A percentile compares a stretch with the other conserved stretches of the same genome.
Evolutionary conservation across 495 filamentous ascomycete species (phyloP).

Genomic region (Amniculicola lignicola): DNA sequence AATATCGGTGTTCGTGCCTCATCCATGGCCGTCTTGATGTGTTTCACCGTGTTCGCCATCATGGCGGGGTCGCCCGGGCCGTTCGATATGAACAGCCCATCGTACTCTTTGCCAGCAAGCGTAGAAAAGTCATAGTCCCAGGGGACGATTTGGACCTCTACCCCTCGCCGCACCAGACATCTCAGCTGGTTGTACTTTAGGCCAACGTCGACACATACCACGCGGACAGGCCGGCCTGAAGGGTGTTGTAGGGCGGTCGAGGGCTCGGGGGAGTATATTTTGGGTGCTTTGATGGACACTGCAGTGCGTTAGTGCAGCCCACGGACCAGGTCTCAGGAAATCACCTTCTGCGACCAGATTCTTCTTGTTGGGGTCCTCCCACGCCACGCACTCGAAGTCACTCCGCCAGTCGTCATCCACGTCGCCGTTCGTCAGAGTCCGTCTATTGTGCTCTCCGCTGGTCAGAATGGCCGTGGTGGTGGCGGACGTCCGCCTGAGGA

Average conservation of each 20-base stretch:
- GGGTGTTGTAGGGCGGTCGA: conserved; percentile 72
- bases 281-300: conserved; percentile 85
- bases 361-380: conserved; percentile 86
- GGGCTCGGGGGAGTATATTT: conserved; percentile 70
- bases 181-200: conserved; percentile 96
- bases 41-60: conserved; percentile 68
- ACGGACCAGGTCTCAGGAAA: conserved; percentile 17
- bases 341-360: conserved; percentile 94
- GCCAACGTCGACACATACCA: conserved; percentile 92
- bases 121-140: conserved; percentile 89
- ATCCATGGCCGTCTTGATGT: conserved; percentile 67
- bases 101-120: conserved; percentile 74
- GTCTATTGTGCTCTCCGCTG: conserved; percentile 29
- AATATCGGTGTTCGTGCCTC: conserved; percentile 83
- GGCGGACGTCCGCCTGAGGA: conserved; percentile 65
- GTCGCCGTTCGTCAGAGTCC: conserved; percentile 32
- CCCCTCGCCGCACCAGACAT: conserved; percentile 84
- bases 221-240: conserved; percentile 76
- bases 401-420: conserved; percentile 56
- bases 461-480: conserved; percentile 33
- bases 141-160: conserved; percentile 90
- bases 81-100: conserved; percentile 96
- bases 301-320: conserved; percentile 29
- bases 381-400: conserved; percentile 72
- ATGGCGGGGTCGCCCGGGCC: conserved; percentile 93